These are phyloP conservation scores for Rutidosis leptorrhynchoides DNA, from an alignment of 129 eudicot genomes.

Conservation along the genomic window DNA sequence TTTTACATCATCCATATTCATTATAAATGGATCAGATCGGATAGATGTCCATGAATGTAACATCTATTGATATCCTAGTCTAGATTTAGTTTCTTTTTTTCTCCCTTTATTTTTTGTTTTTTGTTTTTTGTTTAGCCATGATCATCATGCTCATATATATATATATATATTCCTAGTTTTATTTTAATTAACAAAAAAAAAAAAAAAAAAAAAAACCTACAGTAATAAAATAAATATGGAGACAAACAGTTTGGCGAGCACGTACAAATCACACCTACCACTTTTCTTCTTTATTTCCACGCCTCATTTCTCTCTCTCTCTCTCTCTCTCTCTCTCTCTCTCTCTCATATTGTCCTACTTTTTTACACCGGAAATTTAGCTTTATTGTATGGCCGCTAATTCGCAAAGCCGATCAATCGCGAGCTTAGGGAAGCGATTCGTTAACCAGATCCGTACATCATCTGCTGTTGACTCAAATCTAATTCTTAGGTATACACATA, in stretches of 20 bases:
- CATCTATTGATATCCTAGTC: too few species aligned
- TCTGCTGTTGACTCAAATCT: conserved; percentile 36
- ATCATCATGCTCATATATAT: too few species aligned
- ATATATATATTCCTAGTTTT: too few species aligned
- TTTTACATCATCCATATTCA: too few species aligned
- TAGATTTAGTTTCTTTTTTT: too few species aligned
- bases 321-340: conserved; percentile 16
- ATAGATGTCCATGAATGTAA: too few species aligned
- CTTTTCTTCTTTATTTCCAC: background rate
- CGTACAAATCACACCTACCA: conserved; percentile 19
- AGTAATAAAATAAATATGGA: too few species aligned
- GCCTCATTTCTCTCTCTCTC: conserved; percentile 7
- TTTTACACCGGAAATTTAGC: conserved; percentile 19
- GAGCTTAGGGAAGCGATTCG: conserved; percentile 48
- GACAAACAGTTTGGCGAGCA: background rate
- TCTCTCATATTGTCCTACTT: background rate
- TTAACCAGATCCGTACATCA: conserved; percentile 49
- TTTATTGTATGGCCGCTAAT: conserved; percentile 67
- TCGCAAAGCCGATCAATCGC: conserved; percentile 43
- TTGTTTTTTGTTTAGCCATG: too few species aligned
- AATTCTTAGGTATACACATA: conserved; percentile 34
- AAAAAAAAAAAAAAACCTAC: too few species aligned
- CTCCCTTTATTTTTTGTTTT: too few species aligned
- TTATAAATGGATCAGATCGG: too few species aligned
- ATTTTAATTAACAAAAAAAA: too few species aligned